Percentiles rank a stretch among this genome's conserved stretches.
Conservation (phyloP, 2,329 filamentous ascomycete genomes). For the Phyllosticta paracitricarpa region DNA sequence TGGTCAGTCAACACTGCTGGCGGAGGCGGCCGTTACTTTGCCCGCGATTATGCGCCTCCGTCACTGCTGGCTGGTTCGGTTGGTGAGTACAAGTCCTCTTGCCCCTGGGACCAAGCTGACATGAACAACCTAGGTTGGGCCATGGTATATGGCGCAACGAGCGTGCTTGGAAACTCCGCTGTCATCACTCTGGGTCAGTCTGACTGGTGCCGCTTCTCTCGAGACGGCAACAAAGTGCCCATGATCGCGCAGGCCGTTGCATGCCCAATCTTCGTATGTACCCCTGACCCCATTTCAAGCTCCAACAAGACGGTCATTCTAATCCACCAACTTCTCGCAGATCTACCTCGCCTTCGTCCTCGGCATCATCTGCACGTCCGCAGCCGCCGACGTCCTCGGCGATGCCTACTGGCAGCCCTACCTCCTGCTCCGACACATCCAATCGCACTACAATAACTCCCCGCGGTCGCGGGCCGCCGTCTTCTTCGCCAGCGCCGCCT, state of each 20-base stretch:
- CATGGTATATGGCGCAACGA: constrained; percentile 26
- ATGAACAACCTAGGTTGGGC: constrained; percentile 26
- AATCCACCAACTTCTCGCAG: neutral
- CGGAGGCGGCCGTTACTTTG: neutral
- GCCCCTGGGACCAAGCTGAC: neutral
- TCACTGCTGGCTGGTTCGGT: neutral
- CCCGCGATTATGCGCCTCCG: neutral
- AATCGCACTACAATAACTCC: neutral
- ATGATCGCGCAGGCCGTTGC: neutral
- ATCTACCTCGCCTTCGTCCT: neutral
- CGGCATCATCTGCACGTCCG: neutral
- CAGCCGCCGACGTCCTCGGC: neutral
- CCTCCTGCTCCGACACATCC: neutral
- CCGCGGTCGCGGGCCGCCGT: neutral
- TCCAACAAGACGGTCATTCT: neutral
- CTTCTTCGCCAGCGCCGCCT: neutral
- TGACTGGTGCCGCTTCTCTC: neutral
- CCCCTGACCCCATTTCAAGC: neutral
- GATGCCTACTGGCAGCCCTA: neutral
- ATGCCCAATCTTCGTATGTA: neutral
- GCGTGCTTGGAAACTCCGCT: constrained; percentile 15
- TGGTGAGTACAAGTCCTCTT: neutral
- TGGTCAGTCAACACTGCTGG: neutral
- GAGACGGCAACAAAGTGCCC: neutral
- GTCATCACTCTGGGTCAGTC: neutral